Evolutionary conservation across 768 basidiomycete genomes (phyloP).

Genomic region (Tylopilus subfusipes): DNA sequence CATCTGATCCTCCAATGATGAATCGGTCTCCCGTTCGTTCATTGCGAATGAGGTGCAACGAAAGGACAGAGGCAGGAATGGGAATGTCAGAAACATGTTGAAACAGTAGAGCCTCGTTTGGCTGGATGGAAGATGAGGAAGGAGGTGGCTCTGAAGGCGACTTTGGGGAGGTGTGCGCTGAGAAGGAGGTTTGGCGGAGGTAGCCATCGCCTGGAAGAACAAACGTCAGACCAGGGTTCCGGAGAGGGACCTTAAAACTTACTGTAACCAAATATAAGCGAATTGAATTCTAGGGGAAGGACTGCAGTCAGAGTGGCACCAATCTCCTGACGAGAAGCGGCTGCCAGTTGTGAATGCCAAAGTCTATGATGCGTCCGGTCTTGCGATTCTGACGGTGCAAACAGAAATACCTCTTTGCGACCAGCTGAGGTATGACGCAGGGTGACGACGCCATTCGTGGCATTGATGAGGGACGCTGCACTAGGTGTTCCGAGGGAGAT

Average conservation of each 20-base stretch:
- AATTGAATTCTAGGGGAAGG: slow-evolving; percentile 55
- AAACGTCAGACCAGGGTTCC: not conserved
- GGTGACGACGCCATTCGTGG: slow-evolving; percentile 15
- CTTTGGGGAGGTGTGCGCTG: slow-evolving; percentile 28
- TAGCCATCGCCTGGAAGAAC: slow-evolving; percentile 46
- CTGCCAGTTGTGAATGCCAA: slow-evolving; percentile 19
- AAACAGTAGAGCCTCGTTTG: slow-evolving; percentile 15
- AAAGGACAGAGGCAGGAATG: slow-evolving; percentile 43
- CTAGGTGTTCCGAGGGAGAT: slow-evolving; percentile 9
- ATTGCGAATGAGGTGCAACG: slow-evolving; percentile 55
- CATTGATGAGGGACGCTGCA: slow-evolving; percentile 7
- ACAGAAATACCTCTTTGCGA: slow-evolving; percentile 19
- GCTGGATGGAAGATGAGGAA: not conserved
- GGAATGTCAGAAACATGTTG: slow-evolving; percentile 43
- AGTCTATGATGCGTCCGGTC: slow-evolving; percentile 10
- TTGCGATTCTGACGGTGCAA: slow-evolving; percentile 6
- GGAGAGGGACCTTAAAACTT: slow-evolving; percentile 15
- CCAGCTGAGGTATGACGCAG: slow-evolving; percentile 18
- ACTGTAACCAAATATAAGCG: slow-evolving; percentile 66
- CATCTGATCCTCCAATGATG: slow-evolving; percentile 72
- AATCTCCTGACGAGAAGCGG: not conserved
- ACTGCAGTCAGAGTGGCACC: slow-evolving; percentile 34
- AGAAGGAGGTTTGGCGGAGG: slow-evolving; percentile 45
- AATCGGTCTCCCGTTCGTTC: slow-evolving; percentile 56
- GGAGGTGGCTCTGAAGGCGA: not conserved